Evolutionary conservation across 1,284 basidiomycete genomes (phyloP).

Genomic region (Rhodofomes roseus): DNA sequence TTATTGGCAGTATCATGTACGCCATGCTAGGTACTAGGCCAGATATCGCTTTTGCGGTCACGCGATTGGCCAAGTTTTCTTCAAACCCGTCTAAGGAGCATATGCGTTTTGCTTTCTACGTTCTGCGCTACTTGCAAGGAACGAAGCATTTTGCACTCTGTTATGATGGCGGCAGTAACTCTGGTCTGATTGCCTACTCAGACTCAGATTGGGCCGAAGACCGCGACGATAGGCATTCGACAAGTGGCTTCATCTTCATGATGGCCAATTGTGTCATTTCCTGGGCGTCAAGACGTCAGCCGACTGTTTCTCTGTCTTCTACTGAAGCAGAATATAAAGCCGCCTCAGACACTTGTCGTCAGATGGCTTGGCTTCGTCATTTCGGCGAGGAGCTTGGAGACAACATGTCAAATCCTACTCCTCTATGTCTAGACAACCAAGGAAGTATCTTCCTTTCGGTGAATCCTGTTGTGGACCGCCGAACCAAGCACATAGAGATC

Average conservation of each 20-base stretch:
- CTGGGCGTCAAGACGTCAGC: conserved; percentile 34
- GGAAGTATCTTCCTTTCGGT: conserved; percentile 24
- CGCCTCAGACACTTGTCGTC: conserved; percentile 15
- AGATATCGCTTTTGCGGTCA: conserved; percentile 30
- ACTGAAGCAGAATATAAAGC: conserved; percentile 36
- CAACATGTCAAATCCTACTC: conserved; percentile 5
- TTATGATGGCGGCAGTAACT: conserved; percentile 19
- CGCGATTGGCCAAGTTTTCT: conserved; percentile 26
- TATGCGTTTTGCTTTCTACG: conserved; percentile 31
- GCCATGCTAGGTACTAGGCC: conserved; percentile 31
- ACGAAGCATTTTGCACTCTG: conserved; percentile 28
- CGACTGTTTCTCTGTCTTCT: conserved; percentile 6
- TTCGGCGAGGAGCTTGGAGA: conserved; percentile 12
- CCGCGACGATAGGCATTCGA: conserved; percentile 23
- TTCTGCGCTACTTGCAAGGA: conserved; percentile 37
- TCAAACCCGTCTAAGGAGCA: conserved; percentile 27
- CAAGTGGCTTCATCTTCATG: conserved; percentile 32
- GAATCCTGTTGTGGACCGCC: conserved; percentile 21
- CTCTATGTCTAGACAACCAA: conserved; percentile 28
- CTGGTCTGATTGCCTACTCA: conserved; percentile 29
- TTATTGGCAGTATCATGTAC: conserved; percentile 38
- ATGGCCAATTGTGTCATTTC: conserved; percentile 25
- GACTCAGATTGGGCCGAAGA: conserved; percentile 36
- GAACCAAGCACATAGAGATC: conserved; percentile 34
- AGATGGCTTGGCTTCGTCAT: conserved; percentile 19